Evolutionary conservation across 2,329 filamentous ascomycete genomes (phyloP), one percentile per base, ranked within the genome.

Genomic region (Lachnum nothofagi): DNA sequence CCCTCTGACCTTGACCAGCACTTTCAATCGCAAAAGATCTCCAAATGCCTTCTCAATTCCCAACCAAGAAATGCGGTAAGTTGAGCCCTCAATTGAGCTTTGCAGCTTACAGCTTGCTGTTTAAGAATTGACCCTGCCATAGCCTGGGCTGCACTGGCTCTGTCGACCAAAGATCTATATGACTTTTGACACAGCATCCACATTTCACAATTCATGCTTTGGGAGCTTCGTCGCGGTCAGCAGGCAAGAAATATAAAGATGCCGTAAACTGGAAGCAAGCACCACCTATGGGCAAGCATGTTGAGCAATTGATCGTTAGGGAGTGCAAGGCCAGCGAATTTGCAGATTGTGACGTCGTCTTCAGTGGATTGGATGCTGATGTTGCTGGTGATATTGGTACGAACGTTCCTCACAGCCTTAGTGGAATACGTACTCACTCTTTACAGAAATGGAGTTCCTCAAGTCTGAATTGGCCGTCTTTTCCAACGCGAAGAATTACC

Each of bases 401-500:
- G 79, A 63, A 27, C 14, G 31, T 22, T 3, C 16, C 5, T 27
- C 52, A 48, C n/a, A n/a, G n/a, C n/a, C n/a, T 9, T 2, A 42
- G 14, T 22, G 42, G 9, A 29, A 24, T 19, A 46, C 41, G 29
- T 7, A 57, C 39, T 48, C 62, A 43, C n/a, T 31, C 7, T 4
- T 3, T 34, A 16, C 61, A 91, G 91, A 97, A 70, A 88, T 88
- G 79, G 87, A 87, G 60, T 97, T 97, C 69, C 78, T 95, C 64
- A 86, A 85, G 65, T 85, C 89, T 53, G 84, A 95, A 64, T 82
- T 96, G 44, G 83, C 88, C 63, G 86, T 96, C 67, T 97, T 98
- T 75, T 95, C 90, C 63, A 98, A 97, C 70, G 91, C 93, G 44
- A 96, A 96, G 72, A 97, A 96, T 79, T 89, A 95, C 78, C 86